A percentile compares a stretch with the other conserved stretches of the same genome.
These are phyloP conservation scores for Ogataea naganishii DNA, from an alignment of 805 yeast species.

Conservation along the genomic window DNA sequence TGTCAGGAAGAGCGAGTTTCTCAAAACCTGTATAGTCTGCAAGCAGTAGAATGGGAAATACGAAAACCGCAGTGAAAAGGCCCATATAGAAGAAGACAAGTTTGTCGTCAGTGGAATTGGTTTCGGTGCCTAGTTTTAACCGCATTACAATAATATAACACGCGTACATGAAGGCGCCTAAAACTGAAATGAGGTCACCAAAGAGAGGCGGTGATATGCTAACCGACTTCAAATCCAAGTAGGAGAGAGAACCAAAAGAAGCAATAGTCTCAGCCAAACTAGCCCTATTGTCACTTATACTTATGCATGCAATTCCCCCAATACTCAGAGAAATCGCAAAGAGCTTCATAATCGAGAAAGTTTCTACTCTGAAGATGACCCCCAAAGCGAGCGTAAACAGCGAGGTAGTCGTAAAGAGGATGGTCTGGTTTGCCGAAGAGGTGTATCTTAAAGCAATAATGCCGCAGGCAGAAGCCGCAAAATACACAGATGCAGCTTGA, in stretches of 20 bases:
- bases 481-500: constrained; percentile 34
- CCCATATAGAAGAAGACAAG: constrained; percentile 41
- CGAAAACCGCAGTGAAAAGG: constrained; percentile 27
- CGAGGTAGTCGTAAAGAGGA: constrained; percentile 42
- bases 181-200: constrained; percentile 37
- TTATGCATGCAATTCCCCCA: constrained; percentile 37
- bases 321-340: constrained; percentile 36
- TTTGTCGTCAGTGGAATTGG: constrained; percentile 36
- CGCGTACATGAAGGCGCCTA: constrained; percentile 40
- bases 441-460: constrained; percentile 38
- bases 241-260: too few relatives aligned
- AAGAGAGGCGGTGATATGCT: constrained; percentile 26
- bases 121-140: constrained; percentile 33
- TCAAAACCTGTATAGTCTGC: constrained; percentile 32
- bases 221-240: too few relatives aligned
- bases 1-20: constrained; percentile 32
- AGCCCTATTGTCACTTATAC: constrained; percentile 20
- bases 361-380: constrained; percentile 29
- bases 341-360: constrained; percentile 30
- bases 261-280: not conserved
- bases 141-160: constrained; percentile 35
- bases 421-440: constrained; percentile 44
- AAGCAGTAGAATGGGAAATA: constrained; percentile 29
- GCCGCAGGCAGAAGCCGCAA: constrained; percentile 29
- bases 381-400: constrained; percentile 42